These are phyloP conservation scores for Annulohypoxylon bovei DNA, from an alignment of 495 filamentous ascomycete genomes.

Conservation along the genomic window DNA sequence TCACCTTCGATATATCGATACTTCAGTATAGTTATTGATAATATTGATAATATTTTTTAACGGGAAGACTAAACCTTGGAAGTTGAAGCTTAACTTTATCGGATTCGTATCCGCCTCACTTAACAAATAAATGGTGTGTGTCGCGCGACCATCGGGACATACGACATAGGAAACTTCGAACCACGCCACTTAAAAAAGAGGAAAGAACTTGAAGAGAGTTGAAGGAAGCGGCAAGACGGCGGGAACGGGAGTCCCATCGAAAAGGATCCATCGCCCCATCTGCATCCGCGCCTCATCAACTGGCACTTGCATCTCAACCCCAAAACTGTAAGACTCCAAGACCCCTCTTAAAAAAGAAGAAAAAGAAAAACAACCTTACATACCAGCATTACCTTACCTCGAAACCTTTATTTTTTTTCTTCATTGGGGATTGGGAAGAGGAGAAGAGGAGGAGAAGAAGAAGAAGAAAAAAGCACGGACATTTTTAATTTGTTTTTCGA, in stretches of 20 bases:
- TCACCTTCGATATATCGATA: not conserved
- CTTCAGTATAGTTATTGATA: too few species aligned
- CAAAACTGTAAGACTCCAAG: not conserved
- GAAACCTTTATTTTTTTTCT: conserved; percentile 18
- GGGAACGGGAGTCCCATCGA: conserved; percentile 42
- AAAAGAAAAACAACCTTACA: conserved; percentile 14
- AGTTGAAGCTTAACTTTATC: not conserved
- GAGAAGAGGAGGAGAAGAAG: not conserved
- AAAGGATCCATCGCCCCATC: conserved; percentile 40
- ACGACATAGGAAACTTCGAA: conserved; percentile 10
- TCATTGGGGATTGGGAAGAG: not conserved
- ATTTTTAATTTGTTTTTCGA: not conserved
- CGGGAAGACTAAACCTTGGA: not conserved
- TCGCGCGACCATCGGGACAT: conserved; percentile 33
- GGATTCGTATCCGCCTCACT: not conserved
- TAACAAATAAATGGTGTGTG: conserved; percentile 9
- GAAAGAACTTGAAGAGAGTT: conserved; percentile 13
- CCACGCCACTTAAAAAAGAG: conserved; percentile 24
- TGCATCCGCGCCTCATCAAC: conserved; percentile 29
- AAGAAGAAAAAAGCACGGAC: conserved; percentile 5
- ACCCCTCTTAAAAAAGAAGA: not conserved
- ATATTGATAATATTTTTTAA: not conserved
- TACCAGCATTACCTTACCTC: not conserved
- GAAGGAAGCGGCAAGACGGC: conserved; percentile 35
- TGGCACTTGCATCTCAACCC: conserved; percentile 22